Evolutionary conservation across 768 basidiomycete species (phyloP).

Genomic region (Amanita pseudoporphyria): DNA sequence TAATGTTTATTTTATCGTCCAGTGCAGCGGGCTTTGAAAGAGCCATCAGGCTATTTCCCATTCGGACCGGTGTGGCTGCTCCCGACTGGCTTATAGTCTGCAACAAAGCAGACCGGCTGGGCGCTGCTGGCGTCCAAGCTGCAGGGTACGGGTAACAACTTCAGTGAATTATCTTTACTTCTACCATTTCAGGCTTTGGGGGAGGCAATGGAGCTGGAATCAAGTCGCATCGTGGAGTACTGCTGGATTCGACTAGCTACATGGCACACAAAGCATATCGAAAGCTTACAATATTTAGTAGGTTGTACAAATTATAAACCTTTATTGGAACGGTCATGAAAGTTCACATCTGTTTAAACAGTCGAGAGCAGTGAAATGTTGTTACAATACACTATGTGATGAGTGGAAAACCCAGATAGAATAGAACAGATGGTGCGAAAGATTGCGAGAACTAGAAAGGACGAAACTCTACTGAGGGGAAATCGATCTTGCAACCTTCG

Average conservation of each 20-base stretch:
- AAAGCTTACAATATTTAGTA: slow-evolving; percentile 6
- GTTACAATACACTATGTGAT: slow-evolving; percentile 84
- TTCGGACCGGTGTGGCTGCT: slow-evolving; percentile 67
- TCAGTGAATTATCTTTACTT: neutral
- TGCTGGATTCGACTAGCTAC: slow-evolving; percentile 5
- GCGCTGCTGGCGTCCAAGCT: slow-evolving; percentile 65
- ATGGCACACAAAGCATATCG: slow-evolving; percentile 3
- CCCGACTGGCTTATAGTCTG: slow-evolving; percentile 75
- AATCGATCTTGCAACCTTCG: slow-evolving; percentile 67
- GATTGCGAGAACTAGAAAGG: slow-evolving; percentile 66
- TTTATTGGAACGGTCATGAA: slow-evolving; percentile 4
- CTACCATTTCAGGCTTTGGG: slow-evolving; percentile 15
- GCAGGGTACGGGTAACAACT: slow-evolving; percentile 50
- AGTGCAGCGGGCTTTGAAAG: slow-evolving; percentile 55
- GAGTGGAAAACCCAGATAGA: slow-evolving; percentile 49
- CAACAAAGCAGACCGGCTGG: slow-evolving; percentile 39
- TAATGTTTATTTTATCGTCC: slow-evolving; percentile 52
- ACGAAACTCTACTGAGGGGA: slow-evolving; percentile 65
- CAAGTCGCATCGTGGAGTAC: slow-evolving; percentile 1
- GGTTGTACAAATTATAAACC: slow-evolving; percentile 8
- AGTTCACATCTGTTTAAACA: slow-evolving; percentile 33
- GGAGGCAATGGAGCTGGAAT: slow-evolving; percentile 23
- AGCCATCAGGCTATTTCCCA: slow-evolving; percentile 65
- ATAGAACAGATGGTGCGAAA: slow-evolving; percentile 63
- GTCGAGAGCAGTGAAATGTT: slow-evolving; percentile 46